Evolutionary conservation across 2,329 filamentous ascomycete genomes (phyloP).

Genomic region (Talaromyces sp.): DNA sequence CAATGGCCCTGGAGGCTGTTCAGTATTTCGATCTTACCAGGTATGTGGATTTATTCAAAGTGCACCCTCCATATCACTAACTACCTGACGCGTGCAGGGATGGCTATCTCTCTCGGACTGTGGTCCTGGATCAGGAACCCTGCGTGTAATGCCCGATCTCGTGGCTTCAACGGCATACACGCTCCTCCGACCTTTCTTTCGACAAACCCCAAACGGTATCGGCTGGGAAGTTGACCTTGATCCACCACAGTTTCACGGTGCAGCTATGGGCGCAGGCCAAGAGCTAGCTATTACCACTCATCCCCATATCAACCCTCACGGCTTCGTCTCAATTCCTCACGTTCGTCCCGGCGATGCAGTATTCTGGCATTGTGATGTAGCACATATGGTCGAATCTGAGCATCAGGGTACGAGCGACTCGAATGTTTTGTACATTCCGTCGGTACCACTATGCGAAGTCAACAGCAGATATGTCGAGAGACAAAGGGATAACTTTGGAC

Average conservation of each 20-base stretch:
- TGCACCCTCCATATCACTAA: not conserved
- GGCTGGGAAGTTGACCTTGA: conserved; percentile 38
- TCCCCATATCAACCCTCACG: conserved; percentile 40
- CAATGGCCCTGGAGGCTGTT: conserved; percentile 36
- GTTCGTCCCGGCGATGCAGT: conserved; percentile 42
- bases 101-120: conserved; percentile 43
- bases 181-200: conserved; percentile 40
- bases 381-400: conserved; percentile 42
- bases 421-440: conserved; percentile 36
- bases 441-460: conserved; percentile 33
- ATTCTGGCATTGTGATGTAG: conserved; percentile 43
- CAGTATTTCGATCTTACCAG: conserved; percentile 32
- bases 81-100: conserved; percentile 27
- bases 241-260: conserved; percentile 39
- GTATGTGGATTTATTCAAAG: not conserved
- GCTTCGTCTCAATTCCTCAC: conserved; percentile 37
- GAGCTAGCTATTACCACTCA: conserved; percentile 34
- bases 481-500: conserved; percentile 49
- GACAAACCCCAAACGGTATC: conserved; percentile 31
- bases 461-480: conserved; percentile 42
- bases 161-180: conserved; percentile 38
- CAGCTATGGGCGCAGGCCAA: conserved; percentile 34
- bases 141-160: conserved; percentile 43
- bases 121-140: conserved; percentile 34
- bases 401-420: conserved; percentile 34